Conservation (phyloP, 306 rosid genomes). For the Cucurbita maxima region DNA sequence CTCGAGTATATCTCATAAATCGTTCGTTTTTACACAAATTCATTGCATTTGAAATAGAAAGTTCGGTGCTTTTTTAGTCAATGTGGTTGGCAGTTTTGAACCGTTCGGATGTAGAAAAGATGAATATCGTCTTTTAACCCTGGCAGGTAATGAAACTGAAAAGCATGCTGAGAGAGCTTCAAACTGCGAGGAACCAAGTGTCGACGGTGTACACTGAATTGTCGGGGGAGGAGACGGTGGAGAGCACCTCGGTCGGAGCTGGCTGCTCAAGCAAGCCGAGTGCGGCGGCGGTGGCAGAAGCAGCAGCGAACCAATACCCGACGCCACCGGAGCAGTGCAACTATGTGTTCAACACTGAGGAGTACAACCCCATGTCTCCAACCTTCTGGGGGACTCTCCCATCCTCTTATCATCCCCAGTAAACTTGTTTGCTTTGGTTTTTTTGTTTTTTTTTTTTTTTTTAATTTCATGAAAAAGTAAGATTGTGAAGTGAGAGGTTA, state of each 20-base stretch:
- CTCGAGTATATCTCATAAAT: too few species aligned
- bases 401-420: constrained; percentile 3
- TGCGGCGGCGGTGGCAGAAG: background rate
- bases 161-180: constrained; percentile 46
- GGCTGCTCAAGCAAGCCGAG: constrained; percentile 22
- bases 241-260: constrained; percentile 46
- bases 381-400: constrained; percentile 36
- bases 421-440: background rate
- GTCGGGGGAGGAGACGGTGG: constrained; percentile 84
- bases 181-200: constrained; percentile 36
- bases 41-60: background rate
- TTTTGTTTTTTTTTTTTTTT: background rate
- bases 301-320: background rate
- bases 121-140: background rate
- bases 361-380: constrained; percentile 43
- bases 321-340: constrained; percentile 21
- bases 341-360: constrained; percentile 40
- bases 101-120: too few species aligned
- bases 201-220: constrained; percentile 54
- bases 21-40: too few species aligned
- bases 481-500: constrained; percentile 5
- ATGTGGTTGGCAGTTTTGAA: too few species aligned
- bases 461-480: background rate
- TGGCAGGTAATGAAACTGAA: constrained; percentile 55
- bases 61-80: background rate